A percentile compares a stretch with the other conserved stretches of the same genome.
These are phyloP conservation scores for Cyphellophora attinorum DNA, from an alignment of 2,329 filamentous ascomycete genomes.

Conservation along the genomic window DNA sequence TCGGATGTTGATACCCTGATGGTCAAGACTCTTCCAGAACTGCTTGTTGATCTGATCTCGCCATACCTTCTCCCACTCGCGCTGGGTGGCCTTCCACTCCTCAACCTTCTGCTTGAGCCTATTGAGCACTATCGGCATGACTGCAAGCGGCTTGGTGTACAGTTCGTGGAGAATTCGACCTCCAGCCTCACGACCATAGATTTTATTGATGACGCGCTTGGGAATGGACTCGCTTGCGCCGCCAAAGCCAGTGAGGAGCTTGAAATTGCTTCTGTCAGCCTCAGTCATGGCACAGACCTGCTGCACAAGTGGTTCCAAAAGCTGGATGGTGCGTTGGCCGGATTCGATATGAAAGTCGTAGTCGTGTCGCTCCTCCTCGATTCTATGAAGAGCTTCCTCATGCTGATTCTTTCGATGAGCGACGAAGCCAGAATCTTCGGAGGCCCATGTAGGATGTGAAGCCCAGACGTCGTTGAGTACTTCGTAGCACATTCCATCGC, in stretches of 20 bases:
- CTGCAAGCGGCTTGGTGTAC: slow-evolving; percentile 71
- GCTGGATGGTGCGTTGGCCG: slow-evolving; percentile 87
- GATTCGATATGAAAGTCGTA: slow-evolving; percentile 98
- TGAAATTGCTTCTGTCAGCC: slow-evolving; percentile 62
- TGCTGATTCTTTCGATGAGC: slow-evolving; percentile 94
- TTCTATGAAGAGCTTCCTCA: slow-evolving; percentile 87
- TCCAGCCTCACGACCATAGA: slow-evolving; percentile 79
- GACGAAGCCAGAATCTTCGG: slow-evolving; percentile 94
- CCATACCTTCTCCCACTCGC: slow-evolving; percentile 99
- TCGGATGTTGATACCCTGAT: slow-evolving; percentile 88
- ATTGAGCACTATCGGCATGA: slow-evolving; percentile 79
- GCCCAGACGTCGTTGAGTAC: slow-evolving; percentile 98
- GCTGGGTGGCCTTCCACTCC: slow-evolving; percentile 92
- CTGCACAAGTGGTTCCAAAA: slow-evolving; percentile 87
- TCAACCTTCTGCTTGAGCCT: slow-evolving; percentile 93
- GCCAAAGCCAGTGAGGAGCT: slow-evolving; percentile 72
- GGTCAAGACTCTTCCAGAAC: slow-evolving; percentile 92
- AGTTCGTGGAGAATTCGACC: slow-evolving; percentile 79
- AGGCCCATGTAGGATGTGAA: slow-evolving; percentile 97
- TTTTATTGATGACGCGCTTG: slow-evolving; percentile 93
- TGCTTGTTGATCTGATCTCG: slow-evolving; percentile 88
- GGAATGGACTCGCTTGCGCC: slow-evolving; percentile 95
- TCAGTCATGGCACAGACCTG: slow-evolving; percentile 74
- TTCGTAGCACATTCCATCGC: slow-evolving; percentile 85
- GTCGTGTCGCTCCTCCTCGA: slow-evolving; percentile 96